A percentile compares a stretch with the other conserved stretches of the same genome.
phyloP scores from a whole-genome alignment of 2,329 filamentous ascomycete species.

The Diatrype stigma region DNA sequence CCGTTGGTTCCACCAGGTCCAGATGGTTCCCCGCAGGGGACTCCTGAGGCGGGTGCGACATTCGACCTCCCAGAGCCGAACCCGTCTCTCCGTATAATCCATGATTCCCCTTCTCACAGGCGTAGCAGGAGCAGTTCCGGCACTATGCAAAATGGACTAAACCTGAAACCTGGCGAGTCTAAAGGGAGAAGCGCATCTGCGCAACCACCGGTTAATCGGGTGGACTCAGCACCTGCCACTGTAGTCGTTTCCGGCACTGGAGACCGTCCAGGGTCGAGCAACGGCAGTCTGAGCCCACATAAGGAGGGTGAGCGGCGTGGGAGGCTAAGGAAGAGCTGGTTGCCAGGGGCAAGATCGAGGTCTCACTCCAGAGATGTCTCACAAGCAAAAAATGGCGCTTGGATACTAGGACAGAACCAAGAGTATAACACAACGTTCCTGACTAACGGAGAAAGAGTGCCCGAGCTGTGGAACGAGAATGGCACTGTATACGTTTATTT shows the following conservation, averaged over 20 bases:
- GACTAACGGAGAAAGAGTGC: slow-evolving; percentile 54
- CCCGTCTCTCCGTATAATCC: slow-evolving; percentile 20
- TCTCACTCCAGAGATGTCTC: slow-evolving; percentile 41
- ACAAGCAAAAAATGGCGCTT: slow-evolving; percentile 34
- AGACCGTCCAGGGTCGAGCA: slow-evolving; percentile 31
- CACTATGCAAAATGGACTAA: background rate
- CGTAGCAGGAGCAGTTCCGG: slow-evolving; percentile 25
- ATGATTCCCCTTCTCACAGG: slow-evolving; percentile 14
- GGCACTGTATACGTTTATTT: slow-evolving; percentile 57
- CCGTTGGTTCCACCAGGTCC: slow-evolving; percentile 14
- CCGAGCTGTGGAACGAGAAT: slow-evolving; percentile 61
- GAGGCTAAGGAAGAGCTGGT: slow-evolving; percentile 50
- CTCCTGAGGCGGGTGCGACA: slow-evolving; percentile 11
- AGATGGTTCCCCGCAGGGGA: slow-evolving; percentile 11
- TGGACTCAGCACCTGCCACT: slow-evolving; percentile 16
- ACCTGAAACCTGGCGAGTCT: slow-evolving; percentile 22
- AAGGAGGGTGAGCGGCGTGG: slow-evolving; percentile 32
- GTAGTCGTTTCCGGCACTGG: slow-evolving; percentile 22
- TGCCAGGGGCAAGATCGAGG: slow-evolving; percentile 48
- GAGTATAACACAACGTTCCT: slow-evolving; percentile 55
- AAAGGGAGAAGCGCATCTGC: slow-evolving; percentile 46
- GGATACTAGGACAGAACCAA: slow-evolving; percentile 51
- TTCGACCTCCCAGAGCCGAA: slow-evolving; percentile 23
- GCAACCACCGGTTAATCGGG: slow-evolving; percentile 34
- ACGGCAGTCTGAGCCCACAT: slow-evolving; percentile 41